Conservation (phyloP, 495 filamentous ascomycete genomes). For the Xylaria castorea region DNA sequence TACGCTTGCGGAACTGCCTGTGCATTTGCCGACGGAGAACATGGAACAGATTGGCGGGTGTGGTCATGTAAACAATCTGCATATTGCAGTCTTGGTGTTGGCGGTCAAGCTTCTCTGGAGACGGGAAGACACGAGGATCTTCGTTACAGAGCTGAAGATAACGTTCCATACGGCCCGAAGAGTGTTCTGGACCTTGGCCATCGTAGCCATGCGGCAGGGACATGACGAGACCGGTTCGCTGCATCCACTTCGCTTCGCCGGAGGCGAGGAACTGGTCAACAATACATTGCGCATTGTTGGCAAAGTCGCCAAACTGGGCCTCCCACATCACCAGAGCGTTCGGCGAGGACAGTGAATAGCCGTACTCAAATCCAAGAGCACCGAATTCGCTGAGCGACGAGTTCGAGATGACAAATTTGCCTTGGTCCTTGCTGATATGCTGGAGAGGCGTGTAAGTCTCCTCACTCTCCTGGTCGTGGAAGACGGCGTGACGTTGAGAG, state of each 20-base stretch:
- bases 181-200: constrained; percentile 98
- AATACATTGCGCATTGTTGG: constrained; percentile 98
- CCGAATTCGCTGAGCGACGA: constrained; percentile 96
- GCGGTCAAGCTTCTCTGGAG: constrained; percentile 84
- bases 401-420: constrained; percentile 94
- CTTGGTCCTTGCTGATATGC: constrained; percentile 86
- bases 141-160: constrained; percentile 98
- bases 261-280: constrained; percentile 99
- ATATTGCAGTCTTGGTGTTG: constrained; percentile 99
- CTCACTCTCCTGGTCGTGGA: constrained; percentile 96
- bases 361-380: constrained; percentile 96
- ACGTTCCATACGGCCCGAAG: constrained; percentile 95
- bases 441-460: constrained; percentile 91
- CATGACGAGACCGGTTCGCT: constrained; percentile 92
- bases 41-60: constrained; percentile 94
- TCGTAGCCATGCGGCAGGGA: constrained; percentile 97
- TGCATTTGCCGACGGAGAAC: constrained; percentile 96
- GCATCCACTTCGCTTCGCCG: constrained; percentile 97
- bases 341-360: constrained; percentile 95
- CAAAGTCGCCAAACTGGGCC: constrained; percentile 98
- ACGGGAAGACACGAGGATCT: constrained; percentile 91
- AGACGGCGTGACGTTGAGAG: constrained; percentile 95
- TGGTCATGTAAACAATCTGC: constrained; percentile 96
- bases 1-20: constrained; percentile 98
- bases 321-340: constrained; percentile 99